Conservation (phyloP, 2,329 filamentous ascomycete species). For the Pseudophaeomoniella oleicola region DNA sequence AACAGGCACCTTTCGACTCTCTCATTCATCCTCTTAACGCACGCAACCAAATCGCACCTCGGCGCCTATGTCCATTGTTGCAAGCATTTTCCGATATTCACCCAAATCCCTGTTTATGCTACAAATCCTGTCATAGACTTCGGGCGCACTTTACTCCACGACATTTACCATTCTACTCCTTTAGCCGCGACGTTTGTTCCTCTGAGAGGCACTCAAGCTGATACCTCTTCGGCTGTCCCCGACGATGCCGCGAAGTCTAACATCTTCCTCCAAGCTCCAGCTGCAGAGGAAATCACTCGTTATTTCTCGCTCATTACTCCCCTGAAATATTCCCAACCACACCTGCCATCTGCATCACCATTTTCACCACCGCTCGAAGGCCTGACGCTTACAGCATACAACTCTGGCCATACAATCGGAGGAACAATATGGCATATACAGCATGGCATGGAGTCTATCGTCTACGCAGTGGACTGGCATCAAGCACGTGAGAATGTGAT, state of each 20-base stretch:
- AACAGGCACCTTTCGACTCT: conserved; percentile 74
- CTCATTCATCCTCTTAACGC: conserved; percentile 85
- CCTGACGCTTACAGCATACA: conserved; percentile 90
- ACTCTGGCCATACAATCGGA: conserved; percentile 86
- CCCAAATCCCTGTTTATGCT: conserved; percentile 84
- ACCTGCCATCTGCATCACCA: conserved; percentile 73
- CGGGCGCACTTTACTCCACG: conserved; percentile 77
- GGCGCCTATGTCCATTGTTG: conserved; percentile 93
- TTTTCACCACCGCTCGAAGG: conserved; percentile 83
- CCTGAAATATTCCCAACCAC: conserved; percentile 92
- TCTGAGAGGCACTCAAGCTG: conserved; percentile 15
- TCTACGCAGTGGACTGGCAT: conserved; percentile 97
- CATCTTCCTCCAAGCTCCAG: conserved; percentile 55
- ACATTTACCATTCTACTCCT: conserved; percentile 80
- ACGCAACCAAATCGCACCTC: conserved; percentile 81
- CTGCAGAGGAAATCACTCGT: conserved; percentile 72
- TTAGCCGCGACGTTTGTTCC: conserved; percentile 77
- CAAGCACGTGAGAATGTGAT: conserved; percentile 93
- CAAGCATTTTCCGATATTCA: conserved; percentile 87
- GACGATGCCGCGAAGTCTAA: conserved; percentile 27
- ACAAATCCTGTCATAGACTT: conserved; percentile 88
- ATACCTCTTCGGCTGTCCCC: conserved; percentile 36
- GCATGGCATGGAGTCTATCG: conserved; percentile 88
- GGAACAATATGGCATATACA: conserved; percentile 99
- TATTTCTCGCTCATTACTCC: conserved; percentile 87